These are phyloP conservation scores for Biancaea sappan DNA, from an alignment of 306 rosid species.

Conservation along the genomic window DNA sequence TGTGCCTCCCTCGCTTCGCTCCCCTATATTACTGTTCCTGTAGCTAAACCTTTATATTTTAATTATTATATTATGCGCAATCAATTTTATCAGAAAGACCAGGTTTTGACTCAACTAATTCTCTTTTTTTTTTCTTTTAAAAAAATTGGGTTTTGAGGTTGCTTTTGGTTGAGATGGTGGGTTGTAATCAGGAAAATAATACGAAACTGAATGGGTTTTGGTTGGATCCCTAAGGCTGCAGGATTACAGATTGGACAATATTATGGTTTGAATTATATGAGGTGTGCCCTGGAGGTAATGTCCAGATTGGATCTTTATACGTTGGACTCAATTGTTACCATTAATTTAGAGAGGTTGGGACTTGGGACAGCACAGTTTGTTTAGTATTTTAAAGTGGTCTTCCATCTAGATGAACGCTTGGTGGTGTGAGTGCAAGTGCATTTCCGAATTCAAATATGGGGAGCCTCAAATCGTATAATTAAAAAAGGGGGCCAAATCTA, in stretches of 20 bases:
- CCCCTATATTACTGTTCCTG: constrained; percentile 36
- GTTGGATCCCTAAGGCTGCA: constrained; percentile 26
- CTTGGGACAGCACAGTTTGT: constrained; percentile 28
- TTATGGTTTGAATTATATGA: constrained; percentile 34
- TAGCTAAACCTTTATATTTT: constrained; percentile 26
- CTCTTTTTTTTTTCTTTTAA: neutral
- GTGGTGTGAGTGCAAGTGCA: constrained; percentile 11
- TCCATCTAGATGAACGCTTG: constrained; percentile 38
- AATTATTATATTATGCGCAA: neutral
- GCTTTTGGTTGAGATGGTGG: constrained; percentile 19
- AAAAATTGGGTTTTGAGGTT: neutral
- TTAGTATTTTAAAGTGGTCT: constrained; percentile 5
- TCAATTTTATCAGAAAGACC: constrained; percentile 16
- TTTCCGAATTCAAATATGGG: constrained; percentile 16
- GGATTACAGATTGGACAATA: constrained; percentile 18
- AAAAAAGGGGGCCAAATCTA: constrained; percentile 34
- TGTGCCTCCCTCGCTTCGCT: constrained; percentile 39
- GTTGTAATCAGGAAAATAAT: neutral
- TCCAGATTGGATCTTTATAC: constrained; percentile 46
- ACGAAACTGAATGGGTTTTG: constrained; percentile 31
- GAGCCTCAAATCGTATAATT: constrained; percentile 22
- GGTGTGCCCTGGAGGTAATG: neutral
- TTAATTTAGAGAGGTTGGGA: constrained; percentile 34
- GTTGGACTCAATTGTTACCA: constrained; percentile 41
- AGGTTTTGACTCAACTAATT: constrained; percentile 23